Percentiles rank a stretch among this genome's conserved stretches.
Conservation (phyloP, 2,329 filamentous ascomycete genomes). For the Cercospora citrullina region DNA sequence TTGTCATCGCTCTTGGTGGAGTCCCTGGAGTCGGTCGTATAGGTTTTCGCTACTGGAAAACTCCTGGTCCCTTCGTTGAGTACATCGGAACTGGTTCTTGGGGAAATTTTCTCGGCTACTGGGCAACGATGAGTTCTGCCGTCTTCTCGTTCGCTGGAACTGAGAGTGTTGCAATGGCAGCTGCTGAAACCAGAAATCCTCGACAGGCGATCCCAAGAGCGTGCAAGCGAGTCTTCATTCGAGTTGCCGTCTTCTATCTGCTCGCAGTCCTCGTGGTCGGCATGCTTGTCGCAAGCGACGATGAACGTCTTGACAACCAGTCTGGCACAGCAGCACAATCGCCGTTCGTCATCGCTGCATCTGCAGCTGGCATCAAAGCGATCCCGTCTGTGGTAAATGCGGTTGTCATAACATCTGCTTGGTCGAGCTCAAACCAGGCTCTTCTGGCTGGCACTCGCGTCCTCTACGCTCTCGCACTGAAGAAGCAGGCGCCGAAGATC, state of each 20-base stretch:
- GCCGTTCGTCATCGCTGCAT: constrained; percentile 60
- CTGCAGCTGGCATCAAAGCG: constrained; percentile 59
- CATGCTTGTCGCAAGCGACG: constrained; percentile 44
- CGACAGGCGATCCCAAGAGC: constrained; percentile 31
- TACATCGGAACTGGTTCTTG: constrained; percentile 40
- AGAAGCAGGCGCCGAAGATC: constrained; percentile 61
- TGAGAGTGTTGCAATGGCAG: constrained; percentile 31
- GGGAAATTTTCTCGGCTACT: constrained; percentile 48
- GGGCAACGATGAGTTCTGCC: constrained; percentile 30
- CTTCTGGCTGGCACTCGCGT: constrained; percentile 55
- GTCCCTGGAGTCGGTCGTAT: constrained; percentile 43
- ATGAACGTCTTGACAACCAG: constrained; percentile 36
- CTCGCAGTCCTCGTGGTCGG: constrained; percentile 42
- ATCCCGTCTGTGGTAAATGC: constrained; percentile 68
- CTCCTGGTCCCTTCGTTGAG: constrained; percentile 46
- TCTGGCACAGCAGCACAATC: constrained; percentile 45
- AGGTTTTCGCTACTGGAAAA: constrained; percentile 49
- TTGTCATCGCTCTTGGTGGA: constrained; percentile 47
- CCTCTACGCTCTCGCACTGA: constrained; percentile 58
- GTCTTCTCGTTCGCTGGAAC: constrained; percentile 31
- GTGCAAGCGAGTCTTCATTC: constrained; percentile 29
- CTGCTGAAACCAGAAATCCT: constrained; percentile 32
- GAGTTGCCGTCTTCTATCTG: constrained; percentile 43
- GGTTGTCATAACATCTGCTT: constrained; percentile 65
- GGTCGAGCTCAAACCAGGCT: constrained; percentile 57